Base-by-base conservation (phyloP, 2,329 filamentous ascomycete species). In the Aureobasidium subglaciale region DNA sequence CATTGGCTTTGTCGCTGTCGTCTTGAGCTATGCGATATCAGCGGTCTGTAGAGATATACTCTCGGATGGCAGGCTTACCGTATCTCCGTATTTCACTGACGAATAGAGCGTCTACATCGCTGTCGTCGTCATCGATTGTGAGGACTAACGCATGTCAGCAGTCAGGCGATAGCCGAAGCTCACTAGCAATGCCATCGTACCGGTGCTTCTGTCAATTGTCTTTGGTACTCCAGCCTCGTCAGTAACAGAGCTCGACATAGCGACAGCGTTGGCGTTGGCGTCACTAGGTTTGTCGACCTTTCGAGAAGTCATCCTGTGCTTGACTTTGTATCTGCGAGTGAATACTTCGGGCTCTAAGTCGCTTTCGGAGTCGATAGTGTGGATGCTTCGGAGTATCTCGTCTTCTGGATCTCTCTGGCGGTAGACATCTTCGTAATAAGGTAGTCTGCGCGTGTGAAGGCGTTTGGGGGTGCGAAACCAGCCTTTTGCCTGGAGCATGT, bases 61-160 rank as follows among this genome's bases (percentile, higher is more conserved):
- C 2, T 24, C 7, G 18, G 4, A 5, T n/a, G 11, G 9, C 13
- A 16, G 3, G 8, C 45, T 9, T 27, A 49, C 45, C 45, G 9
- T 49, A 32, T 27, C 15, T 37, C 0, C 4, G 20, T 7, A 49
- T 15, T 5, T 49, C 45, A 5, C 15, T 9, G 2, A 49, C 20
- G 10, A 49, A 49, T 1, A 18, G 15, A 1, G 16, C 20, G 5
- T 37, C 45, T 1, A 49, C n/a, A 7, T 49, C 45, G 3, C 32
- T 49, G 4, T 49, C 45, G n/a, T 49, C 43, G 43, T n/a, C n/a
- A n/a, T 48, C 43, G 30, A 49, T 49, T 4, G n/a, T 15, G 5
- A 49, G 15, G 9, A 27, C 45, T 49, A 13, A 6, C 5, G 2
- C 8, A 22, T 16, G 20, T 48, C 15, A 48, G 45, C 5, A 37